Evolutionary conservation across 202 grass and related monocot genomes (phyloP).

Genomic region (Setaria italica): DNA sequence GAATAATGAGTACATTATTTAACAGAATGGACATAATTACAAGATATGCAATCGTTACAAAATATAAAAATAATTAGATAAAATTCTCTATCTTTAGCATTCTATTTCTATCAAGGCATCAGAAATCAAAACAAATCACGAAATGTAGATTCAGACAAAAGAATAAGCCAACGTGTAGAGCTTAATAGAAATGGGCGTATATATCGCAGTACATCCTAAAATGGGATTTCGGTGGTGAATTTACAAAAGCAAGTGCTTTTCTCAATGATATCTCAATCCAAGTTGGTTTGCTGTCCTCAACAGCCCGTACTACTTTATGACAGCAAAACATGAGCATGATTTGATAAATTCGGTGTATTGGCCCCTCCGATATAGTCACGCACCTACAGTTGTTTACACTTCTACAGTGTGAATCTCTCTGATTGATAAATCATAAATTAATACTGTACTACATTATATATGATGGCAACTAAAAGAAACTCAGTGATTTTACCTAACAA

Average conservation of each 20-base stretch:
- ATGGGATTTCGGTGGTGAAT: conserved; percentile 1
- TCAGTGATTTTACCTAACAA: conserved; percentile 13
- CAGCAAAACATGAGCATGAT: conserved; percentile 23
- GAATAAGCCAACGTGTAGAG: background rate
- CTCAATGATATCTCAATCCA: background rate
- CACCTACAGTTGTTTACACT: background rate
- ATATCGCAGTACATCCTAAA: background rate
- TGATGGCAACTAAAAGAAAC: conserved; percentile 11
- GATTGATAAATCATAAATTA: conserved; percentile 14
- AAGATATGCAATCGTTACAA: background rate
- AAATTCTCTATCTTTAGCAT: background rate
- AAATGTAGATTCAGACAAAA: conserved; percentile 27
- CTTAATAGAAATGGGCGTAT: background rate
- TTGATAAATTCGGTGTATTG: conserved; percentile 12
- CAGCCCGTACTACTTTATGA: background rate
- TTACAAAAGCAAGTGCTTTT: conserved; percentile 18
- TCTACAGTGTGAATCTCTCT: background rate
- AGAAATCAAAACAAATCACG: background rate
- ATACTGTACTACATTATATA: background rate
- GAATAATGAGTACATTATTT: background rate
- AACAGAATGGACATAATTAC: conserved; percentile 6
- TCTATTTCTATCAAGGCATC: background rate
- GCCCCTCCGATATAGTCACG: background rate
- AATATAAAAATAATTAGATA: background rate
- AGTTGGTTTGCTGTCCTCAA: background rate